These are phyloP conservation scores for Pseudoperonospora humuli DNA, from an alignment of 352 stramenopile species.

Conservation along the genomic window DNA sequence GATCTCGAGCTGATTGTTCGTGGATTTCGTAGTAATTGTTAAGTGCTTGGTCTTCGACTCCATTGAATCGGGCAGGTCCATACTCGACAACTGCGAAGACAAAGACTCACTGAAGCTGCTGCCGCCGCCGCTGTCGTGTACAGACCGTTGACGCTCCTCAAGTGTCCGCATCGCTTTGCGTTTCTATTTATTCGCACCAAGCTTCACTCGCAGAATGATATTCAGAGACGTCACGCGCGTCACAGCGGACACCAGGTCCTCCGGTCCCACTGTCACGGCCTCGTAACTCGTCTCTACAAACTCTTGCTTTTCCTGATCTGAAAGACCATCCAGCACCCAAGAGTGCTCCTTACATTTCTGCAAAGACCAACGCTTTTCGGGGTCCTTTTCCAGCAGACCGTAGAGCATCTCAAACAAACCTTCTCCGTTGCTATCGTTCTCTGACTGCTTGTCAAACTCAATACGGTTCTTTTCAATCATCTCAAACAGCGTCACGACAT, in stretches of 20 bases:
- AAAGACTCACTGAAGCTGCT: conserved; percentile 17
- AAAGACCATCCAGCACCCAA: conserved; percentile 58
- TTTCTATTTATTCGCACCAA: conserved; percentile 74
- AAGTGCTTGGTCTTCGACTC: conserved; percentile 22
- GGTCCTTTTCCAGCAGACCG: conserved; percentile 68
- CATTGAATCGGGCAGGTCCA: conserved; percentile 18
- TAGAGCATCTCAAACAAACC: conserved; percentile 40
- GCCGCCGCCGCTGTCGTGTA: conserved; percentile 14
- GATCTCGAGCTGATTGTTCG: conserved; percentile 42
- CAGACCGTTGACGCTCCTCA: conserved; percentile 32
- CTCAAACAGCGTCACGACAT: conserved; percentile 79
- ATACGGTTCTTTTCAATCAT: conserved; percentile 65
- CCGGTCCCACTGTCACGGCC: conserved; percentile 42
- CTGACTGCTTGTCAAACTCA: conserved; percentile 17
- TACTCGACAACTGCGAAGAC: conserved; percentile 14
- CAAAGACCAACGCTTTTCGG: conserved; percentile 60
- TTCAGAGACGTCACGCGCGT: conserved; percentile 69
- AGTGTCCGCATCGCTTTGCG: conserved; percentile 57
- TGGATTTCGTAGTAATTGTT: conserved; percentile 1
- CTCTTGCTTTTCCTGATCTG: conserved; percentile 23
- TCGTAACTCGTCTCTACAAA: conserved; percentile 51
- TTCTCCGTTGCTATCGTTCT: conserved; percentile 30
- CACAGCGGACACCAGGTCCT: conserved; percentile 61
- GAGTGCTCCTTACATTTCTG: conserved; percentile 57
- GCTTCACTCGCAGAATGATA: conserved; percentile 68